Conservation (phyloP, 2,329 filamentous ascomycete species). For the Ophiosphaerella herpotricha region DNA sequence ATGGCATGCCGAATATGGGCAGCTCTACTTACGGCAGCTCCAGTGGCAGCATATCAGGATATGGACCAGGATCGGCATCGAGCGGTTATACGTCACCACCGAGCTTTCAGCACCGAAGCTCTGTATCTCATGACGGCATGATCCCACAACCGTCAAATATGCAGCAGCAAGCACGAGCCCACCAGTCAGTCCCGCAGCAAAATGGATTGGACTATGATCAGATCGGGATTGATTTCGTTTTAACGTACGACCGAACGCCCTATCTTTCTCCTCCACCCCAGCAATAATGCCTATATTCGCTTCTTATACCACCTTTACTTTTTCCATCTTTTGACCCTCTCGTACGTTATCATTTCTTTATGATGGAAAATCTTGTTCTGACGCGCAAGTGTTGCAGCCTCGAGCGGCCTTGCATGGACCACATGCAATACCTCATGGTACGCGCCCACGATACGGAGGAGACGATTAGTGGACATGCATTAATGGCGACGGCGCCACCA, state of each 20-base stretch:
- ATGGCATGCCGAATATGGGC: conserved; percentile 37
- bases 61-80: conserved; percentile 54
- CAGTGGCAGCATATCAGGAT: conserved; percentile 66
- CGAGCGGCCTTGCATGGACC: conserved; percentile 91
- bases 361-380: conserved; percentile 31
- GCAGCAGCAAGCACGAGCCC: conserved; percentile 19
- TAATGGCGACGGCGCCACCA: conserved; percentile 92
- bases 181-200: conserved; percentile 30
- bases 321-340: conserved; percentile 16
- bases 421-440: conserved; percentile 78
- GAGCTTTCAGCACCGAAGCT: conserved; percentile 36
- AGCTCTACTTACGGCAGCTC: conserved; percentile 52
- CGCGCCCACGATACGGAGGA: conserved; percentile 59
- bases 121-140: conserved; percentile 35
- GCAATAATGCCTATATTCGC: conserved; percentile 34
- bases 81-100: conserved; percentile 54
- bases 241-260: conserved; percentile 79
- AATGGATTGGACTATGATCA: conserved; percentile 73
- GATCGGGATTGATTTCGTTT: conserved; percentile 85
- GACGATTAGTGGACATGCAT: conserved; percentile 76
- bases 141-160: conserved; percentile 19
- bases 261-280: conserved; percentile 56
- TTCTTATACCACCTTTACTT: conserved; percentile 22
- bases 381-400: conserved; percentile 60
- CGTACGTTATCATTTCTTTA: conserved; percentile 34